phyloP scores from a whole-genome alignment of 306 rosid genomes.

The Cyclanthera cordifolia region DNA sequence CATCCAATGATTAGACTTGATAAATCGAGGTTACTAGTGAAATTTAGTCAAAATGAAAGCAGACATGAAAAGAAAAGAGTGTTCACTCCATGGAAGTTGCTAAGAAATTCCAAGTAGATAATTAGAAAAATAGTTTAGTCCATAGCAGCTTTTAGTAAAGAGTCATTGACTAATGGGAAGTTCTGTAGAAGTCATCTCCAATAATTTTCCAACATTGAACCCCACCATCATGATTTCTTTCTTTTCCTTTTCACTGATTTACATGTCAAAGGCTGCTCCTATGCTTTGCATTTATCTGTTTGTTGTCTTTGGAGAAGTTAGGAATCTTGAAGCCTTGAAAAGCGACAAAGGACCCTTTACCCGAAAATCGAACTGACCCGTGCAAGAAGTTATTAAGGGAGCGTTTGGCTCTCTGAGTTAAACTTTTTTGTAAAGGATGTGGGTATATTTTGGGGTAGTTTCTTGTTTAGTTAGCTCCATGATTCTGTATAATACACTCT shows the following conservation, averaged over 20 bases:
- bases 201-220: neutral
- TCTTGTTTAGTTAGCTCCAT: too few relatives aligned
- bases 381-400: neutral
- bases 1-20: neutral
- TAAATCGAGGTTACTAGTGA: neutral
- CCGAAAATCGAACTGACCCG: neutral
- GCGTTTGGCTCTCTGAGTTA: neutral
- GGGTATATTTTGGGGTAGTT: neutral
- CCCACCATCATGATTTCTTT: neutral
- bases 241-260: neutral
- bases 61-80: neutral
- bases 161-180: neutral
- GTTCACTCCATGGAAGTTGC: neutral
- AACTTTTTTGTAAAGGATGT: neutral
- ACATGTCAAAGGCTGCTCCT: neutral
- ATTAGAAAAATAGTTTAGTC: neutral
- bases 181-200: neutral
- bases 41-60: neutral
- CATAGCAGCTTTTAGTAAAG: neutral
- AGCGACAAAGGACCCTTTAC: neutral
- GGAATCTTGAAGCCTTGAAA: slow-evolving; percentile 7
- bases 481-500: too few relatives aligned
- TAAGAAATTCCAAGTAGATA: neutral
- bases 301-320: neutral
- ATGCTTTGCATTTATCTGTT: neutral